These are phyloP conservation scores for Fusarium sp. DNA, from an alignment of 2,329 filamentous ascomycete species.

Conservation along the genomic window DNA sequence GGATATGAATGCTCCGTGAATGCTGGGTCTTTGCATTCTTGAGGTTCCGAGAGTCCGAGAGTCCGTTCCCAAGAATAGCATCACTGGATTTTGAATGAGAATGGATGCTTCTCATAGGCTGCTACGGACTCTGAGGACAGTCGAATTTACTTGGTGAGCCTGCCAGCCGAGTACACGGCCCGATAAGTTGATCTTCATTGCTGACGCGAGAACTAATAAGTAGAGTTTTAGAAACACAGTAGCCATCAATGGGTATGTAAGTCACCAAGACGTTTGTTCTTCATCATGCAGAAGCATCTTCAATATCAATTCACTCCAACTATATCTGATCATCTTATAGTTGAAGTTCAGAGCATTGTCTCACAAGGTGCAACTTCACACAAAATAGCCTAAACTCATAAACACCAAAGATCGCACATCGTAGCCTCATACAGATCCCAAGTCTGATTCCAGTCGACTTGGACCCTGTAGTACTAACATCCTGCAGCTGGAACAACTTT, in stretches of 20 bases:
- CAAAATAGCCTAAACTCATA: background rate
- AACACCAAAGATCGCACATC: background rate
- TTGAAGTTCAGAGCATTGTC: background rate
- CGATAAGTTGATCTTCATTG: background rate
- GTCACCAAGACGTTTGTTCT: no score
- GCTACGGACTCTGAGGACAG: accelerated
- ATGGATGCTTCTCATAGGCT: background rate
- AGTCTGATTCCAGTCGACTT: background rate
- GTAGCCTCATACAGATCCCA: background rate
- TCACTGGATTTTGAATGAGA: background rate
- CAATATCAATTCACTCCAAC: accelerated
- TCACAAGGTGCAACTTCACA: background rate
- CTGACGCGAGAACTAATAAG: background rate
- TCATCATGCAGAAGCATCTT: no score
- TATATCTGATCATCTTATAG: accelerated
- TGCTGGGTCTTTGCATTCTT: background rate
- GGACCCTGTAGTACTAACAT: background rate
- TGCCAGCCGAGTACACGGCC: background rate
- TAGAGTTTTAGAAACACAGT: background rate
- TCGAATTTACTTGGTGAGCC: background rate
- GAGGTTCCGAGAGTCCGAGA: background rate
- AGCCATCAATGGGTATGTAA: background rate
- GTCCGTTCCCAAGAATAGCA: background rate
- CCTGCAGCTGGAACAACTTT: slow-evolving; percentile 39
- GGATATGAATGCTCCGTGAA: background rate